Evolutionary conservation across 306 rosid species (phyloP).

Genomic region (Trifolium pratense): DNA sequence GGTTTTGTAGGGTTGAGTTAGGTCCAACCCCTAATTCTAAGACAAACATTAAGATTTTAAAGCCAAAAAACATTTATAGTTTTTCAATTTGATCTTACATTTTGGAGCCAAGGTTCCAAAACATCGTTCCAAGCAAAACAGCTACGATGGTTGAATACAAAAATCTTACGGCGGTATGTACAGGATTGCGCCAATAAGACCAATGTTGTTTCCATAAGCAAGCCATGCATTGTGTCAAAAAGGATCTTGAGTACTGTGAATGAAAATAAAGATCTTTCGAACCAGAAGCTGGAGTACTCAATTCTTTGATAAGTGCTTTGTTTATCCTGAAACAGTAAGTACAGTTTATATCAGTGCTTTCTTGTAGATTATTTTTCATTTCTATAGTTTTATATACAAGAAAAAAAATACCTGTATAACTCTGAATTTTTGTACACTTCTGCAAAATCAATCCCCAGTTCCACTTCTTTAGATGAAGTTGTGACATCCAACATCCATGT

Average conservation of each 20-base stretch:
- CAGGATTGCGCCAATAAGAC: conserved; percentile 67
- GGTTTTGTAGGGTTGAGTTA: too few species aligned
- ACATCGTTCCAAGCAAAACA: conserved; percentile 59
- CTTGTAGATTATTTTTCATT: neutral
- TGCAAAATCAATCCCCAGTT: neutral
- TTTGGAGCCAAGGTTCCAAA: conserved; percentile 67
- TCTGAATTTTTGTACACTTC: conserved; percentile 40
- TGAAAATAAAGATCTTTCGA: conserved; percentile 54
- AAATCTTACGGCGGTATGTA: conserved; percentile 53
- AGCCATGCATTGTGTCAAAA: conserved; percentile 57
- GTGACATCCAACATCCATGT: neutral
- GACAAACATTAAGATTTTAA: conserved; percentile 3
- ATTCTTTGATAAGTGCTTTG: conserved; percentile 49
- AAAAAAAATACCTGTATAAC: conserved; percentile 49
- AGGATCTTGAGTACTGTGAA: conserved; percentile 51
- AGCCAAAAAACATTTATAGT: neutral
- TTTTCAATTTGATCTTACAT: conserved; percentile 46
- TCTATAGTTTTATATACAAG: neutral
- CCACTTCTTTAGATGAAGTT: neutral
- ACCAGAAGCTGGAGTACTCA: conserved; percentile 55
- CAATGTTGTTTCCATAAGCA: conserved; percentile 68
- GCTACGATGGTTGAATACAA: conserved; percentile 42
- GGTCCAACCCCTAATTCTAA: too few species aligned
- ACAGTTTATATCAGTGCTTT: too few species aligned
- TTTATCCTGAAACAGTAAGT: conserved; percentile 56